Evolutionary conservation across 345 rosid genomes (phyloP).

Genomic region (Mangifera indica): DNA sequence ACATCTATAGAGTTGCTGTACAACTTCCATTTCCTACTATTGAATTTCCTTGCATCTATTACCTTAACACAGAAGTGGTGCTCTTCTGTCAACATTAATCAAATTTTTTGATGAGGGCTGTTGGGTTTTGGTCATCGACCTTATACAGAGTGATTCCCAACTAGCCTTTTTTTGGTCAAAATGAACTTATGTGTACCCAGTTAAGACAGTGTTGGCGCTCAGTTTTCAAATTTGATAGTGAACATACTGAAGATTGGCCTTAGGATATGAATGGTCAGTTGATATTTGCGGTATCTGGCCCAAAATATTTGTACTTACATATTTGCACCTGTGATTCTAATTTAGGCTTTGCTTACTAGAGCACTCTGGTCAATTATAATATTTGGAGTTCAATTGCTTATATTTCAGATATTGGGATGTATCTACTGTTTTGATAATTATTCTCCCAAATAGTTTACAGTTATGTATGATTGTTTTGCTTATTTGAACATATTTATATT

Average conservation of each 20-base stretch:
- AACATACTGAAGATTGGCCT: background rate
- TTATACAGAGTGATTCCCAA: background rate
- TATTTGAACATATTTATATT: background rate
- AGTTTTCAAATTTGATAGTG: background rate
- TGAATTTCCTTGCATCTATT: background rate
- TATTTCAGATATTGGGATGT: background rate
- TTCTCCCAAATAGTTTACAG: background rate
- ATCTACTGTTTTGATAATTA: background rate
- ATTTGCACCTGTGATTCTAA: background rate
- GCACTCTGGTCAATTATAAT: background rate
- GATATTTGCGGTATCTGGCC: conserved; percentile 2
- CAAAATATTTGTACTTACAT: background rate
- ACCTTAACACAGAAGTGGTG: background rate
- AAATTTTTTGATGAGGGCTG: background rate
- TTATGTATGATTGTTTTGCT: background rate
- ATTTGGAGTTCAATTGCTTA: background rate
- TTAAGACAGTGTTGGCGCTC: background rate
- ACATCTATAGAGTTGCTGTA: background rate
- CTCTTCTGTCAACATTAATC: background rate
- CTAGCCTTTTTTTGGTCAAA: background rate
- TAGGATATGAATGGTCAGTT: background rate
- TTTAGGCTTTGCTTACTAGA: background rate
- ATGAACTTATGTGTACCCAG: conserved; percentile 1
- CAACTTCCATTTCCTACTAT: background rate
- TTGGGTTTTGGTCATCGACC: background rate